phyloP scores from a whole-genome alignment of 2,329 filamentous ascomycete genomes.

The Apiospora hydei region DNA sequence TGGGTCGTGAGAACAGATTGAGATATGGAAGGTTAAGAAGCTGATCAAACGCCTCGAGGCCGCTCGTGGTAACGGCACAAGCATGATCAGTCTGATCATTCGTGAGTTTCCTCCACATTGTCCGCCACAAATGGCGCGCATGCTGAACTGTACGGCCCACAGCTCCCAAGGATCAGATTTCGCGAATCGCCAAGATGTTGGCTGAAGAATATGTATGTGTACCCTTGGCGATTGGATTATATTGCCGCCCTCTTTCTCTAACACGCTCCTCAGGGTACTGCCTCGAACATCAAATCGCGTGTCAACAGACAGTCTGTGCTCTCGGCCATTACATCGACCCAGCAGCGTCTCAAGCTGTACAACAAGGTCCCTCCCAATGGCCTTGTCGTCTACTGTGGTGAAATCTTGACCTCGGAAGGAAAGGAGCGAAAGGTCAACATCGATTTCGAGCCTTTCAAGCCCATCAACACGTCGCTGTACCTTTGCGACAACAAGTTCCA shows the following conservation, averaged over 20 bases:
- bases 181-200: slow-evolving; percentile 97
- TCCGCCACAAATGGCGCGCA: slow-evolving; percentile 25
- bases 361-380: slow-evolving; percentile 99
- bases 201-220: slow-evolving; percentile 97
- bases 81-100: slow-evolving; percentile 99
- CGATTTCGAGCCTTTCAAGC: slow-evolving; percentile 99
- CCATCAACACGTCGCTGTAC: slow-evolving; percentile 99
- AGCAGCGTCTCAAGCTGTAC: slow-evolving; percentile 98
- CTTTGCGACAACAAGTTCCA: slow-evolving; percentile 99
- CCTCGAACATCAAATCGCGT: slow-evolving; percentile 99
- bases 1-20: slow-evolving; percentile 56
- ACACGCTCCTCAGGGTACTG: slow-evolving; percentile 74
- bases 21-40: slow-evolving; percentile 99
- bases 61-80: slow-evolving; percentile 96
- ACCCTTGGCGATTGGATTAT: background rate
- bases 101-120: slow-evolving; percentile 63
- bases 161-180: slow-evolving; percentile 98
- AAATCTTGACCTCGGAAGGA: slow-evolving; percentile 98
- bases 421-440: slow-evolving; percentile 99
- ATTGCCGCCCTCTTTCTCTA: slow-evolving; percentile 22
- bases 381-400: slow-evolving; percentile 97
- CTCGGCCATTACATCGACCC: slow-evolving; percentile 97
- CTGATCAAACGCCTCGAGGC: slow-evolving; percentile 98
- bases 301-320: slow-evolving; percentile 98
- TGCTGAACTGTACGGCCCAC: slow-evolving; percentile 27